These are phyloP conservation scores for Phytopythium montanum DNA, from an alignment of 352 stramenopile species.

Conservation along the genomic window DNA sequence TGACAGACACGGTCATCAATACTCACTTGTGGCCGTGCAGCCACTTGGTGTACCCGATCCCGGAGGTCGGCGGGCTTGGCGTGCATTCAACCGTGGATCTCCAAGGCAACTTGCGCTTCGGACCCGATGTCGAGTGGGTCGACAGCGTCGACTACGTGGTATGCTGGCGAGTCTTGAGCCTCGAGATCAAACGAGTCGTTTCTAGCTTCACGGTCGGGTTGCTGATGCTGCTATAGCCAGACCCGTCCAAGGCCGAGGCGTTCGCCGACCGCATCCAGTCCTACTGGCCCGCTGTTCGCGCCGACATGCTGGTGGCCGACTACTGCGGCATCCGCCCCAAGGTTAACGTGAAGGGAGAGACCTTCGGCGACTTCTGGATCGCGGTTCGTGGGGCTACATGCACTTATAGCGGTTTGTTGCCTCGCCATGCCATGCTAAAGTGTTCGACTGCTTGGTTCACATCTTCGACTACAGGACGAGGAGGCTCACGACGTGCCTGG, in stretches of 20 bases:
- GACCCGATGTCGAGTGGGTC: constrained; percentile 96
- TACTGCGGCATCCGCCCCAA: constrained; percentile 97
- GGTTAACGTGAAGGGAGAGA: constrained; percentile 59
- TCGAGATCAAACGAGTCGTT: background rate
- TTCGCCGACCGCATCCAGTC: constrained; percentile 76
- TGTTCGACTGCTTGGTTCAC: background rate
- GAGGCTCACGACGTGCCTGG: constrained; percentile 72
- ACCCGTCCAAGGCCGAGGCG: constrained; percentile 44
- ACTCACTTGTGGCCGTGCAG: constrained; percentile 17
- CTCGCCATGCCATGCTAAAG: background rate
- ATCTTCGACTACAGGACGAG: constrained; percentile 26
- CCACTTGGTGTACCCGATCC: constrained; percentile 95
- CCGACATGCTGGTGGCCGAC: constrained; percentile 84
- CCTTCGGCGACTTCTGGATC: constrained; percentile 91
- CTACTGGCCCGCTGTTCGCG: constrained; percentile 91
- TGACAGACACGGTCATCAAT: background rate
- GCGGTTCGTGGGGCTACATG: constrained; percentile 34
- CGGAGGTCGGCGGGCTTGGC: constrained; percentile 92
- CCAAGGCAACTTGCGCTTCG: constrained; percentile 91
- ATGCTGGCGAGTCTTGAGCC: background rate
- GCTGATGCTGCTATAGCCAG: constrained; percentile 21
- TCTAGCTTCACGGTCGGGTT: background rate
- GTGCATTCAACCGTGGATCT: constrained; percentile 96
- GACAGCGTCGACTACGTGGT: constrained; percentile 85
- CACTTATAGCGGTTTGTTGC: background rate